Conservation (phyloP, 768 basidiomycete genomes). For the Lentinula detonsa region DNA sequence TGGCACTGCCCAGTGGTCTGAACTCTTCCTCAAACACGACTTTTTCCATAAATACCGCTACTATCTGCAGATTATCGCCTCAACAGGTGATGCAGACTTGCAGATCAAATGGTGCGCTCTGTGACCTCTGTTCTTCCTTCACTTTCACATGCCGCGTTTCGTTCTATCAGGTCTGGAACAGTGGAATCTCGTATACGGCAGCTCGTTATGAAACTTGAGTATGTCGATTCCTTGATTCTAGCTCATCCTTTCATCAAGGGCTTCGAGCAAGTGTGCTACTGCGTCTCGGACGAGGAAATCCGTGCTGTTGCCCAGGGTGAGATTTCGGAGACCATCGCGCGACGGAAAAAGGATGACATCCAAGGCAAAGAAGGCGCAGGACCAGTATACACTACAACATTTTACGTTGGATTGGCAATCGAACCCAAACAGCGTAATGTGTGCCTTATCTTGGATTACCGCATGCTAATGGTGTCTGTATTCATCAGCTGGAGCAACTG, state of each 20-base stretch:
- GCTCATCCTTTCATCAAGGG: slow-evolving; percentile 96
- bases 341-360: slow-evolving; percentile 72
- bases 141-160: slow-evolving; percentile 10
- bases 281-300: slow-evolving; percentile 82
- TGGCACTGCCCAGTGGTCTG: slow-evolving; percentile 80
- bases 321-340: slow-evolving; percentile 62
- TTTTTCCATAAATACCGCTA: slow-evolving; percentile 97
- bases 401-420: slow-evolving; percentile 92
- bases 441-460: neutral
- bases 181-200: slow-evolving; percentile 96
- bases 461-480: neutral
- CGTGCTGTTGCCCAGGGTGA: slow-evolving; percentile 86
- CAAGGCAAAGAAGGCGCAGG: slow-evolving; percentile 71
- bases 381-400: slow-evolving; percentile 91
- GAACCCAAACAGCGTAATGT: slow-evolving; percentile 83
- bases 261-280: slow-evolving; percentile 83
- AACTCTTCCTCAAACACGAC: slow-evolving; percentile 92
- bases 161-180: slow-evolving; percentile 71
- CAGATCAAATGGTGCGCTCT: slow-evolving; percentile 85
- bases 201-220: slow-evolving; percentile 97
- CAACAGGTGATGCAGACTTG: slow-evolving; percentile 74
- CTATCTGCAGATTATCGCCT: slow-evolving; percentile 94
- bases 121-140: neutral
- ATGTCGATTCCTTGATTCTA: slow-evolving; percentile 83
- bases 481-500: slow-evolving; percentile 61